These are phyloP conservation scores for Eutrema salsugineum DNA, from an alignment of 441 rosid species.

Conservation along the genomic window DNA sequence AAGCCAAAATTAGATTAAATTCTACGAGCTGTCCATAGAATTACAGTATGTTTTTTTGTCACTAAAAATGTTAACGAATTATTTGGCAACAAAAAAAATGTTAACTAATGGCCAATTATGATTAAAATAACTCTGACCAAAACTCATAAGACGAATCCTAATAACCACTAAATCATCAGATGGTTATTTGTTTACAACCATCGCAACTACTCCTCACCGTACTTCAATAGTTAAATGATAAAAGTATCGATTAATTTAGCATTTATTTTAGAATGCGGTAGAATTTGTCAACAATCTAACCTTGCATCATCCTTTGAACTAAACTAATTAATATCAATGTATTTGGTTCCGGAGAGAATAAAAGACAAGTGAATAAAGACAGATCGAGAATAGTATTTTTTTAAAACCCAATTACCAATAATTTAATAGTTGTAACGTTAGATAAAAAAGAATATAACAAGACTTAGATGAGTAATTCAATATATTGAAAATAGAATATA, in stretches of 20 bases:
- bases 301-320: neutral
- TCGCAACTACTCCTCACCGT: neutral
- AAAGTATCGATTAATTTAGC: neutral
- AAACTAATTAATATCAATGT: neutral
- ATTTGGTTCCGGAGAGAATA: neutral
- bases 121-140: too few relatives aligned
- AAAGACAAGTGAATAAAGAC: constrained; percentile 13
- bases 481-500: neutral
- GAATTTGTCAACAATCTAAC: neutral
- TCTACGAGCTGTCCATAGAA: too few relatives aligned
- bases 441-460: neutral
- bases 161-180: too few relatives aligned
- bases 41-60: too few relatives aligned
- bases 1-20: too few relatives aligned
- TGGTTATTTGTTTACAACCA: neutral
- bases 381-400: neutral
- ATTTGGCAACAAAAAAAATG: too few relatives aligned
- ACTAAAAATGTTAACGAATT: too few relatives aligned
- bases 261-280: neutral
- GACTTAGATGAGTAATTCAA: neutral
- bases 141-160: too few relatives aligned
- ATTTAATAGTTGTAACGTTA: neutral
- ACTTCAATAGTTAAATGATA: neutral
- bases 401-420: neutral
- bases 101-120: too few relatives aligned